Percentiles rank a stretch among this genome's conserved stretches.
Evolutionary conservation across 305 asterid genomes (phyloP).

Genomic region (Fraxinus sp.): DNA sequence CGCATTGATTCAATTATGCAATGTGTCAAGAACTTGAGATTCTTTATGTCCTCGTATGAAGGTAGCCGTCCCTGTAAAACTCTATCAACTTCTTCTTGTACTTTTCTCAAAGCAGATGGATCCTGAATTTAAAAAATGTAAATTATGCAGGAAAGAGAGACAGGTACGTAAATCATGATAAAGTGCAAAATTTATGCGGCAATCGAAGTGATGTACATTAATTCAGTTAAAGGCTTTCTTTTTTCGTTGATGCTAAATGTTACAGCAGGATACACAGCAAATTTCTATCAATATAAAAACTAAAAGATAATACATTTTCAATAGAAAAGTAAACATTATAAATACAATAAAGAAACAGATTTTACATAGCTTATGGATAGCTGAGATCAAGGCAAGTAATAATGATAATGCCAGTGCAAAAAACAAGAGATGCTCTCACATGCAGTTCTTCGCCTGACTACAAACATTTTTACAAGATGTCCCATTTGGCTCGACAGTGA

Average conservation of each 20-base stretch:
- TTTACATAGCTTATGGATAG: not conserved
- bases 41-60: conserved; percentile 71
- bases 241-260: not conserved
- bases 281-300: not conserved
- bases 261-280: not conserved
- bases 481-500: not conserved
- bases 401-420: not conserved
- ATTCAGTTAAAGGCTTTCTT: not conserved
- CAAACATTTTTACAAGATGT: not conserved
- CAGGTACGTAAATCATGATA: not conserved
- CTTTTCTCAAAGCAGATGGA: conserved; percentile 62
- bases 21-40: conserved; percentile 79
- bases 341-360: not conserved
- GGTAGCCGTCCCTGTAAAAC: conserved; percentile 78
- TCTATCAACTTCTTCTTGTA: conserved; percentile 84
- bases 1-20: conserved; percentile 92
- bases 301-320: not conserved
- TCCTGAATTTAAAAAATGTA: conserved; percentile 40
- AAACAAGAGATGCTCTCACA: not conserved
- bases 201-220: not conserved
- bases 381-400: not conserved
- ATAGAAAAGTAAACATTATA: not conserved
- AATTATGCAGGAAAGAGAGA: conserved; percentile 19
- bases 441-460: not conserved
- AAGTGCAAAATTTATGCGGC: not conserved